Percentiles rank a stretch among this genome's conserved stretches.
Conservation (phyloP, 1,139 yeast genomes). For the Pneumocystis carinii region DNA sequence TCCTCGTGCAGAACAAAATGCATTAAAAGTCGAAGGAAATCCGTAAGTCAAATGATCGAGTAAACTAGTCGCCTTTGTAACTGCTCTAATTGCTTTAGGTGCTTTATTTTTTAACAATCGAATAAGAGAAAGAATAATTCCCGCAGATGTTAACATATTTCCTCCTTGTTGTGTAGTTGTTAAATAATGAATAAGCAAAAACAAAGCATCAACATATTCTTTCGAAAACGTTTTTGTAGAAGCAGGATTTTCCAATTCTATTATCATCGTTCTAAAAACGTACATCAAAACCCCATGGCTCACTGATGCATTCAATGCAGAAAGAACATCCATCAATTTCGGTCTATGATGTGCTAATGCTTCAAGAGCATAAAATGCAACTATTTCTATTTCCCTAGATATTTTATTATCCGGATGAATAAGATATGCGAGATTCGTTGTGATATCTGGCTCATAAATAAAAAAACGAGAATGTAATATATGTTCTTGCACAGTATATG, state of each 20-base stretch:
- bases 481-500: constrained; percentile 14
- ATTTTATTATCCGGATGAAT: constrained; percentile 48
- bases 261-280: constrained; percentile 46
- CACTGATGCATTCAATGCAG: constrained; percentile 81
- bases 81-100: constrained; percentile 11
- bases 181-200: constrained; percentile 18
- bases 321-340: constrained; percentile 64
- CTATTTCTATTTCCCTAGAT: constrained; percentile 34
- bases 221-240: constrained; percentile 13
- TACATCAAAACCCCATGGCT: constrained; percentile 73
- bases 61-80: constrained; percentile 44
- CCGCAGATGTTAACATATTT: constrained; percentile 35
- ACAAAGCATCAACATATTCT: constrained; percentile 11
- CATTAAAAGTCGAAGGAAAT: constrained; percentile 35
- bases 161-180: constrained; percentile 11
- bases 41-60: constrained; percentile 41
- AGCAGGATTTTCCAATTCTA: constrained; percentile 30
- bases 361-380: constrained; percentile 56
- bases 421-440: constrained; percentile 56
- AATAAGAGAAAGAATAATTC: constrained; percentile 51
- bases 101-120: constrained; percentile 44
- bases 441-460: constrained; percentile 60
- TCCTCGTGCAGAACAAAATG: constrained; percentile 55
- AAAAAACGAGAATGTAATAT: constrained; percentile 37
- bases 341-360: constrained; percentile 53